These are phyloP conservation scores for Cytospora piceicola DNA, from an alignment of 2,329 filamentous ascomycete genomes.

Conservation along the genomic window DNA sequence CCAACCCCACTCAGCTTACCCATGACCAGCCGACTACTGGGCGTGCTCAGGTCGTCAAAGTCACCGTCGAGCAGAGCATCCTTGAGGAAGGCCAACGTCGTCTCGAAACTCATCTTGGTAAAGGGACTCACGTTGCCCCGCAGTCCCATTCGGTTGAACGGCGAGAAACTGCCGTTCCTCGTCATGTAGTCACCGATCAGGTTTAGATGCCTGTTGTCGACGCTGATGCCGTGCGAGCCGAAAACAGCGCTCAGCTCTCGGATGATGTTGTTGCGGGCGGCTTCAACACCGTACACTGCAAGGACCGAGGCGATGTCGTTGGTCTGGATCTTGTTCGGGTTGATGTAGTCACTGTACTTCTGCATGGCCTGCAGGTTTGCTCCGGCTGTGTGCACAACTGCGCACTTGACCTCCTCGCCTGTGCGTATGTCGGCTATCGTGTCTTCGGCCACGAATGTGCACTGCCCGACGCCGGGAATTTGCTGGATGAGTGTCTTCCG, in stretches of 20 bases:
- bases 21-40: conserved; percentile 86
- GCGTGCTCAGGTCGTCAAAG: conserved; percentile 83
- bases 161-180: conserved; percentile 82
- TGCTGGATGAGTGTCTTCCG: conserved; percentile 83
- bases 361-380: conserved; percentile 92
- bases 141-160: conserved; percentile 91
- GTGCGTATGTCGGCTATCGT: conserved; percentile 52
- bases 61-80: conserved; percentile 91
- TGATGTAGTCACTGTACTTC: conserved; percentile 80
- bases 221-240: conserved; percentile 84
- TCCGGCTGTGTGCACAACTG: conserved; percentile 76
- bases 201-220: conserved; percentile 90
- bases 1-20: conserved; percentile 82
- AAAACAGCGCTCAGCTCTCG: conserved; percentile 86
- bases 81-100: conserved; percentile 88
- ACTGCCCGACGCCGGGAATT: conserved; percentile 75
- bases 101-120: conserved; percentile 99
- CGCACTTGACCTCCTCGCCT: conserved; percentile 53
- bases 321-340: conserved; percentile 83
- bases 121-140: conserved; percentile 85
- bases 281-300: conserved; percentile 87
- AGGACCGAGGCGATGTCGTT: conserved; percentile 92
- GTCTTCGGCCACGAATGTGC: conserved; percentile 67
- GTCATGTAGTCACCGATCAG: conserved; percentile 98
- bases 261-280: conserved; percentile 84